A percentile compares a stretch with the other conserved stretches of the same genome.
Conservation (phyloP, 2,329 filamentous ascomycete species). For the Fusarium annulatum region DNA sequence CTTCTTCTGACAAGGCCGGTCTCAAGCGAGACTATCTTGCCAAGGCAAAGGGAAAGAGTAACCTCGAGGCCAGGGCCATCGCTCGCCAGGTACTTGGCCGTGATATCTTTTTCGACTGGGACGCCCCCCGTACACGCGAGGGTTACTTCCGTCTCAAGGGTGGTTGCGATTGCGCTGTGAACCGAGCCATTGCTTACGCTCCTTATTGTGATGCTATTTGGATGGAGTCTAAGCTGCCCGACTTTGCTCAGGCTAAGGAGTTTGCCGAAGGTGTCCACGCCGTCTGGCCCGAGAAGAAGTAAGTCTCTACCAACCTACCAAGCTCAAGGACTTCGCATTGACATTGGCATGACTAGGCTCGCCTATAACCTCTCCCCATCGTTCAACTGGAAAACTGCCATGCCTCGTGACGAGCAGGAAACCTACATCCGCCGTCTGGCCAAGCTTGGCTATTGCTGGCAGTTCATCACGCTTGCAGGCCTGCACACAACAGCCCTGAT, state of each 20-base stretch:
- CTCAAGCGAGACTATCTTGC: constrained; percentile 74
- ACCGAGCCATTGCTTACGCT: constrained; percentile 89
- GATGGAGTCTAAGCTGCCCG: constrained; percentile 99
- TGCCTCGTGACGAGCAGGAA: constrained; percentile 91
- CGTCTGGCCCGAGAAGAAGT: constrained; percentile 97
- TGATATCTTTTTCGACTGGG: constrained; percentile 95
- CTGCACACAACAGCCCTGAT: constrained; percentile 96
- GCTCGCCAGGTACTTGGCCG: constrained; percentile 81
- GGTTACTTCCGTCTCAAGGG: constrained; percentile 95
- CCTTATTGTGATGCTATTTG: constrained; percentile 97
- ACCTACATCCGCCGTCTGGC: constrained; percentile 95
- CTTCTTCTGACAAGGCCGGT: constrained; percentile 74
- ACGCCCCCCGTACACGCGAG: constrained; percentile 89
- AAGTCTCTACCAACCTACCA: constrained; percentile 50
- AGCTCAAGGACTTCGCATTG: constrained; percentile 22
- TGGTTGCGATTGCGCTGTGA: constrained; percentile 90
- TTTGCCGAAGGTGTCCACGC: constrained; percentile 95
- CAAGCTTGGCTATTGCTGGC: constrained; percentile 95
- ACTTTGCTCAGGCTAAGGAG: constrained; percentile 89
- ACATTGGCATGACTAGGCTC: constrained; percentile 65
- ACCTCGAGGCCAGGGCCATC: constrained; percentile 81
- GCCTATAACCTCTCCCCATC: constrained; percentile 98
- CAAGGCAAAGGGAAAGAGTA: constrained; percentile 83
- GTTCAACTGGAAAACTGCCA: constrained; percentile 99
- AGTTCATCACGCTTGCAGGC: constrained; percentile 99